These are phyloP conservation scores for Scleroderma citrinum DNA, from an alignment of 768 basidiomycete species.

Conservation along the genomic window DNA sequence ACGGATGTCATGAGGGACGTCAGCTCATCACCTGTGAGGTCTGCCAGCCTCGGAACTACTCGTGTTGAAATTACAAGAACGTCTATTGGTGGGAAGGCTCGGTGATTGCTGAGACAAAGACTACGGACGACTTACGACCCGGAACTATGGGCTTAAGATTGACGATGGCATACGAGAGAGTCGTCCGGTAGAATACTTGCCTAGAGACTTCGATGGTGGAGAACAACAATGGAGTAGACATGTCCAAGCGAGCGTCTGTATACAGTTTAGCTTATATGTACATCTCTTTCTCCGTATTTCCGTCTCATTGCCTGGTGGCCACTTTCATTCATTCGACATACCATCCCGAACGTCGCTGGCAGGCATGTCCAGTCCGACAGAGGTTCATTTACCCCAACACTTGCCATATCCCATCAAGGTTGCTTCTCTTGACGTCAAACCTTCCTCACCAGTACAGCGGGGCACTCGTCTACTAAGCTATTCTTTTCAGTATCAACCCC, in stretches of 20 bases:
- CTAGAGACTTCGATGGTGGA: conserved; percentile 75
- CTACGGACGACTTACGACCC: conserved; percentile 61
- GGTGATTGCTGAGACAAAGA: not conserved
- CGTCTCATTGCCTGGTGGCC: too few species aligned
- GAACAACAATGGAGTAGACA: conserved; percentile 46
- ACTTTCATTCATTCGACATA: too few species aligned
- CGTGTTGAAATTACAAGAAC: conserved; percentile 57
- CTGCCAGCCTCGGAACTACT: conserved; percentile 49
- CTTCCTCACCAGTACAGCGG: conserved; percentile 47
- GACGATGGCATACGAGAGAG: conserved; percentile 78
- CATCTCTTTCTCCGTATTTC: too few species aligned
- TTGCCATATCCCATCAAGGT: conserved; percentile 87
- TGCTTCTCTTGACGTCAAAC: conserved; percentile 53
- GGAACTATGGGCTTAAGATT: conserved; percentile 94
- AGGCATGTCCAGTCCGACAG: conserved; percentile 57
- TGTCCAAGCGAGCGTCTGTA: conserved; percentile 1
- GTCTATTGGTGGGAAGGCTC: conserved; percentile 32
- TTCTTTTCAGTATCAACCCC: conserved; percentile 60
- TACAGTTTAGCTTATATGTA: too few species aligned
- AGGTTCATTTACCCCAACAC: conserved; percentile 66
- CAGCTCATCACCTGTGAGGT: conserved; percentile 61
- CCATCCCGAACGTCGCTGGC: conserved; percentile 2
- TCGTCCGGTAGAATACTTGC: conserved; percentile 66
- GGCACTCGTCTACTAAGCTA: conserved; percentile 81
- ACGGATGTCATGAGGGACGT: conserved; percentile 76